These are phyloP conservation scores for Colletotrichum higginsianum DNA, from an alignment of 2,329 filamentous ascomycete species.

Conservation along the genomic window DNA sequence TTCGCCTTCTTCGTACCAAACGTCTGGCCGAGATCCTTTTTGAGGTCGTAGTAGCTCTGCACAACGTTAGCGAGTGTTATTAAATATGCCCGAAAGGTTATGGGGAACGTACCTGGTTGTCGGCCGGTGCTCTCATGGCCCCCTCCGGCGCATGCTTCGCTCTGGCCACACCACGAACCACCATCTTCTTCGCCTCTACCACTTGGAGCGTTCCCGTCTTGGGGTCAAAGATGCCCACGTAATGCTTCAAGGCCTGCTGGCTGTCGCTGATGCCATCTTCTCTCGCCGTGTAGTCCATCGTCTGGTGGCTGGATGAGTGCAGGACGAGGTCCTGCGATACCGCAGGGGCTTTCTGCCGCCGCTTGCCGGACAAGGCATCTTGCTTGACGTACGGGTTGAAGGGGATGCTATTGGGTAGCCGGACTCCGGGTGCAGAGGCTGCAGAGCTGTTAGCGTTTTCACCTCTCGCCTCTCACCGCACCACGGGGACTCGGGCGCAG, in stretches of 20 bases:
- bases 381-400: constrained; percentile 66
- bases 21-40: constrained; percentile 79
- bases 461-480: not conserved
- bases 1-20: constrained; percentile 91
- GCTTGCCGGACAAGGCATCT: constrained; percentile 55
- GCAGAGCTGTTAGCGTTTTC: constrained; percentile 34
- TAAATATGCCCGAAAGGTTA: not conserved
- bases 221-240: constrained; percentile 75
- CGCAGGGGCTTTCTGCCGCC: constrained; percentile 56
- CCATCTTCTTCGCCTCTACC: constrained; percentile 76
- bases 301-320: constrained; percentile 70
- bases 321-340: constrained; percentile 66
- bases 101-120: constrained; percentile 40
- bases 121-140: constrained; percentile 54
- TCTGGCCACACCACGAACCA: constrained; percentile 70
- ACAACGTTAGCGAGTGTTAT: not conserved
- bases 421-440: constrained; percentile 53
- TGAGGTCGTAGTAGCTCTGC: constrained; percentile 72
- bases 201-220: constrained; percentile 72
- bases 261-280: constrained; percentile 57
- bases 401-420: constrained; percentile 52
- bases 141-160: constrained; percentile 67
- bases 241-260: constrained; percentile 69
- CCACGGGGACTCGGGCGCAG: not conserved
- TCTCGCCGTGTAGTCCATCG: constrained; percentile 72